A percentile compares a stretch with the other conserved stretches of the same genome.
Evolutionary conservation across 805 yeast genomes (phyloP).

Genomic region (Candida khao-thaluensis): DNA sequence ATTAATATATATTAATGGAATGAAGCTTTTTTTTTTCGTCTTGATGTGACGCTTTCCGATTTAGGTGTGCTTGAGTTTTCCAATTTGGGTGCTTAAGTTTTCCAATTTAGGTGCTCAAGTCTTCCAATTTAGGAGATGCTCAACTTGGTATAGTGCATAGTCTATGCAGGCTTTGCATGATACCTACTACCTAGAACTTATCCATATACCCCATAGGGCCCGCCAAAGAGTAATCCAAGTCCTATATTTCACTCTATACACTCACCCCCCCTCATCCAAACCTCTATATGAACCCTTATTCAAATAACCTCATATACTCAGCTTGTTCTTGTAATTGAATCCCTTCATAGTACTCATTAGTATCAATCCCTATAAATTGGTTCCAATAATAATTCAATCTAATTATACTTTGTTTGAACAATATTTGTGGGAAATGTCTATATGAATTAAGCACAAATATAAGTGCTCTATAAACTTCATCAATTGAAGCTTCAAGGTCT

Average conservation of each 20-base stretch:
- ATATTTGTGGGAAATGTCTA: slow-evolving; percentile 61
- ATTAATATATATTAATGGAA: neutral
- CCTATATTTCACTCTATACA: too few relatives aligned
- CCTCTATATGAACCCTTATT: slow-evolving; percentile 7
- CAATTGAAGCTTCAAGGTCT: slow-evolving; percentile 37
- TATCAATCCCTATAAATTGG: slow-evolving; percentile 55
- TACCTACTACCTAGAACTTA: too few relatives aligned
- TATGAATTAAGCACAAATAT: slow-evolving; percentile 67
- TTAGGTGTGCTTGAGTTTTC: too few relatives aligned
- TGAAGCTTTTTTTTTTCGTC: neutral
- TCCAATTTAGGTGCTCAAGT: too few relatives aligned
- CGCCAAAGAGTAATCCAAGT: too few relatives aligned
- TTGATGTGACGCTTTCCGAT: too few relatives aligned
- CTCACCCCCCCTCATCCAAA: too few relatives aligned
- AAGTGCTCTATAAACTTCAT: slow-evolving; percentile 57
- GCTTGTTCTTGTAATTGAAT: slow-evolving; percentile 15
- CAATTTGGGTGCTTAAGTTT: too few relatives aligned
- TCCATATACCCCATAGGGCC: too few relatives aligned
- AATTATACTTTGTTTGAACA: slow-evolving; percentile 50
- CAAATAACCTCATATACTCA: slow-evolving; percentile 14
- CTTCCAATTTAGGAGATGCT: too few relatives aligned
- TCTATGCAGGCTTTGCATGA: too few relatives aligned
- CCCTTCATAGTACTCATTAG: slow-evolving; percentile 16
- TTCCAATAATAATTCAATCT: slow-evolving; percentile 67
- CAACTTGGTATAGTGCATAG: too few relatives aligned